phyloP scores from a whole-genome alignment of 192 early-diverging fungal species.

The Lobulomyces angularis region DNA sequence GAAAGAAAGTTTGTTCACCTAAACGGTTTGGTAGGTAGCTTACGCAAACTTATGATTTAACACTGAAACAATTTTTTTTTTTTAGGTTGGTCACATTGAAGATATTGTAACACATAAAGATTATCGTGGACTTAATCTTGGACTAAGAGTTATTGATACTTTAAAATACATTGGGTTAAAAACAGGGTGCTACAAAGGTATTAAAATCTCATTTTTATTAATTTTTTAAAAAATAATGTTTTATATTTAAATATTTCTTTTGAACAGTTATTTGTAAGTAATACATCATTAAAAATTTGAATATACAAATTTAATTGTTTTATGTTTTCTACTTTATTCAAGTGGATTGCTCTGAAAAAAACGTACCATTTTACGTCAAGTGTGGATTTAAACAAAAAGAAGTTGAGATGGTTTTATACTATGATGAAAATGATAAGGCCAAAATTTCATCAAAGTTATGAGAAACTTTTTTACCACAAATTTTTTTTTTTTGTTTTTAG shows the following conservation, averaged over 20 bases:
- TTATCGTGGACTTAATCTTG: slow-evolving; percentile 39
- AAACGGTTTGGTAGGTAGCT: slow-evolving; percentile 57
- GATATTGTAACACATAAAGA: slow-evolving; percentile 37
- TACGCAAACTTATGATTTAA: slow-evolving; percentile 4
- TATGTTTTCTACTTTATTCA: slow-evolving; percentile 12
- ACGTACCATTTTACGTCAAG: slow-evolving; percentile 86
- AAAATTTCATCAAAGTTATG: no score
- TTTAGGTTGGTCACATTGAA: slow-evolving; percentile 79
- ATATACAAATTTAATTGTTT: background rate
- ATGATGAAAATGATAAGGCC: no score
- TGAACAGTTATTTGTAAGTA: slow-evolving; percentile 38
- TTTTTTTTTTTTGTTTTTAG: no score
- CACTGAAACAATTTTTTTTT: no score
- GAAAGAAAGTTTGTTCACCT: slow-evolving; percentile 83
- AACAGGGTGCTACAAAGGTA: slow-evolving; percentile 84
- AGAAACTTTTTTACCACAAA: no score
- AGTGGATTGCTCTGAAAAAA: slow-evolving; percentile 52
- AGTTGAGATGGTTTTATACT: no score
- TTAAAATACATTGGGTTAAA: slow-evolving; percentile 59
- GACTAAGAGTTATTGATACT: slow-evolving; percentile 67
- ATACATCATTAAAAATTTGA: background rate
- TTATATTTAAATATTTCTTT: slow-evolving; percentile 45
- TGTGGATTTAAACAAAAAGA: slow-evolving; percentile 72
- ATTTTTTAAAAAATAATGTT: slow-evolving; percentile 49
- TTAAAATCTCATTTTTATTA: background rate